Conservation (phyloP, 306 rosid species). For the Quercus variabilis region DNA sequence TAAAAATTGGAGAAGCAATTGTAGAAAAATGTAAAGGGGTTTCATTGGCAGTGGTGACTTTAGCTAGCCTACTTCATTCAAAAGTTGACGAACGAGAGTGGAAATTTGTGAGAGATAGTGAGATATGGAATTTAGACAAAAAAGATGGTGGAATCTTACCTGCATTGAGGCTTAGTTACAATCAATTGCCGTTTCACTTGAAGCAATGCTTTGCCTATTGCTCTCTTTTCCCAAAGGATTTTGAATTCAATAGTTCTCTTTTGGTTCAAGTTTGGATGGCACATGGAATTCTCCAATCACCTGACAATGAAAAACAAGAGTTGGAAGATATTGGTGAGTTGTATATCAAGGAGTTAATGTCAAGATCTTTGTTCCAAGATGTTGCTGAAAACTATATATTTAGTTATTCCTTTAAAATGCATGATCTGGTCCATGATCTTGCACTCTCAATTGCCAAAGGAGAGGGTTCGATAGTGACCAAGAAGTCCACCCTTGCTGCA, state of each 20-base stretch:
- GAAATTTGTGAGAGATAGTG: neutral
- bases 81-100: neutral
- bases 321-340: neutral
- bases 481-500: too few species aligned
- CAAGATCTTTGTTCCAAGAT: too few species aligned
- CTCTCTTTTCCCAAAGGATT: neutral
- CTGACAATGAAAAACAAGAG: accelerated
- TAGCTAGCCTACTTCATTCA: neutral
- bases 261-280: constrained; percentile 21
- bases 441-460: too few species aligned
- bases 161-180: constrained; percentile 20
- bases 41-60: too few species aligned
- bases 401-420: constrained; percentile 24
- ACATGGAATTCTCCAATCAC: constrained; percentile 11
- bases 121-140: constrained; percentile 19
- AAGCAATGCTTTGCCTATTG: constrained; percentile 23
- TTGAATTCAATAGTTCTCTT: accelerated
- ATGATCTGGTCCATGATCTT: neutral
- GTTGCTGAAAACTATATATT: too few species aligned
- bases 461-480: too few species aligned
- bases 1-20: too few species aligned
- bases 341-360: neutral
- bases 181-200: constrained; percentile 18
- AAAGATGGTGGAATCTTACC: neutral
- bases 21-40: too few species aligned